Evolutionary conservation across 768 basidiomycete genomes (phyloP).

Genomic region (Tricholoma hemisulphureum): DNA sequence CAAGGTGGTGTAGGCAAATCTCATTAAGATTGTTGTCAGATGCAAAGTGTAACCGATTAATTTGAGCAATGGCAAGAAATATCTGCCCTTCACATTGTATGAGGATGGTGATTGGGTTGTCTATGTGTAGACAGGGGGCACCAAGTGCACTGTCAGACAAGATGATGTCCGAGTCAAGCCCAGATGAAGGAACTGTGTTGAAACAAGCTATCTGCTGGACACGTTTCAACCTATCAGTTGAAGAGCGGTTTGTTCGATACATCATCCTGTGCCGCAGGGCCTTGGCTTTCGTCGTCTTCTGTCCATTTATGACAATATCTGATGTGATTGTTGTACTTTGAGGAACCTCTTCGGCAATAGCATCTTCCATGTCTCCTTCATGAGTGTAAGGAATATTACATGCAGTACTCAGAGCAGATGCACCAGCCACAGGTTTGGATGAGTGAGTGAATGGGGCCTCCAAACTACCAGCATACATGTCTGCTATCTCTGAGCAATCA

Average conservation of each 20-base stretch:
- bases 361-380: background rate
- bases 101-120: background rate
- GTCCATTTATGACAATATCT: background rate
- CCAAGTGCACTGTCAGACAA: background rate
- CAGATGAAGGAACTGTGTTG: background rate
- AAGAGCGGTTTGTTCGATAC: background rate
- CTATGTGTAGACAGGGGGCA: background rate
- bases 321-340: background rate
- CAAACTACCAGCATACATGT: background rate
- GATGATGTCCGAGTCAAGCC: background rate
- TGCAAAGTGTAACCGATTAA: background rate
- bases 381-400: background rate
- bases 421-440: no score
- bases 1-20: background rate
- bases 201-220: background rate
- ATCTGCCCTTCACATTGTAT: background rate
- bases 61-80: background rate
- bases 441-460: background rate
- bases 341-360: background rate
- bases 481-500: background rate
- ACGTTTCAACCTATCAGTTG: background rate
- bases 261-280: background rate
- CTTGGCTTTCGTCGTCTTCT: background rate
- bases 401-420: no score
- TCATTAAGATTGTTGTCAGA: background rate